Percentiles rank a stretch among this genome's conserved stretches.
These are phyloP conservation scores for Podospora bellae-mahoneyi DNA, from an alignment of 495 filamentous ascomycete species.

Conservation along the genomic window DNA sequence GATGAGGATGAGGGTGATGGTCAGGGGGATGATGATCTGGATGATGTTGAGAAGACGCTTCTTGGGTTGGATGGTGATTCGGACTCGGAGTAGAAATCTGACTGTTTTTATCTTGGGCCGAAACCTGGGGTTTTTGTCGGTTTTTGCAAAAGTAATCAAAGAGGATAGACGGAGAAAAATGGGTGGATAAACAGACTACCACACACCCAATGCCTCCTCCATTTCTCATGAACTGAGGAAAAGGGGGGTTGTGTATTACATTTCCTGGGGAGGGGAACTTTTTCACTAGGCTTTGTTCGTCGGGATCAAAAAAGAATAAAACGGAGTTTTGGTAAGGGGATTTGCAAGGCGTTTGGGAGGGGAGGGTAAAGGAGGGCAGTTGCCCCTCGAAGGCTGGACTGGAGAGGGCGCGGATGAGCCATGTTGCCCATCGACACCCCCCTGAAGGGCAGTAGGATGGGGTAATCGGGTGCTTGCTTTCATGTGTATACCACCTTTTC, in stretches of 20 bases:
- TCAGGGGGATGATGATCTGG: constrained; percentile 48
- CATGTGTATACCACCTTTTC: not conserved
- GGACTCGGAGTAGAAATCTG: constrained; percentile 36
- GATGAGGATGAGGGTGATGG: constrained; percentile 34
- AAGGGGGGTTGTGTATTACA: not conserved
- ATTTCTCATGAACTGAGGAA: not conserved
- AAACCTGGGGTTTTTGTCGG: no score
- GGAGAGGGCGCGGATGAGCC: no score
- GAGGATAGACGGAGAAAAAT: not conserved
- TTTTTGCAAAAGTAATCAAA: not conserved
- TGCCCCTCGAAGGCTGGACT: no score
- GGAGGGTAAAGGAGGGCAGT: not conserved
- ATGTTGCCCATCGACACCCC: no score
- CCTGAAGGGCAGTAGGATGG: not conserved
- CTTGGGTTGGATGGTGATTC: constrained; percentile 46
- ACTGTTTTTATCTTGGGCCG: no score
- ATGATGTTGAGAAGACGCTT: constrained; percentile 51
- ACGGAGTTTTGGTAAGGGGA: not conserved
- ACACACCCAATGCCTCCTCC: not conserved
- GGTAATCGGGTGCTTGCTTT: not conserved
- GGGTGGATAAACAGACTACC: not conserved
- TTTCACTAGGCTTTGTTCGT: not conserved
- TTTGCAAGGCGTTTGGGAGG: not conserved
- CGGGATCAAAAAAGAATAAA: not conserved
- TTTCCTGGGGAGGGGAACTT: not conserved